A percentile compares a stretch with the other conserved stretches of the same genome.
Conservation (phyloP, 257 asterid species). For the Przewalskia tangutica region DNA sequence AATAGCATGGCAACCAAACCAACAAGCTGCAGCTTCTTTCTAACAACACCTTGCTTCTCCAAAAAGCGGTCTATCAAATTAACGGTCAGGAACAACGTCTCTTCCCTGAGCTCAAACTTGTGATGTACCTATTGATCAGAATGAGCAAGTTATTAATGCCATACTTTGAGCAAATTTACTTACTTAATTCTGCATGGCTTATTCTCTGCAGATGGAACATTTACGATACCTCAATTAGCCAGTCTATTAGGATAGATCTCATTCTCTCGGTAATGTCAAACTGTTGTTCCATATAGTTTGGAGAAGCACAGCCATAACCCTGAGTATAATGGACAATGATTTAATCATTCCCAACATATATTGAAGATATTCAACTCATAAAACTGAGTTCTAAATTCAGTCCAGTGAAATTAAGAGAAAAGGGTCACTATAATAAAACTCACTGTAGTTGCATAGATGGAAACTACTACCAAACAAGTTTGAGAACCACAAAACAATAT, state of each 20-base stretch:
- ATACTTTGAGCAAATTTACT: not conserved
- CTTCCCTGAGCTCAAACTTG: constrained; percentile 83
- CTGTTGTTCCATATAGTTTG: constrained; percentile 71
- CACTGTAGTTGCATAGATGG: not conserved
- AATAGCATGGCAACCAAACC: constrained; percentile 86
- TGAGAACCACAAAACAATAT: not conserved
- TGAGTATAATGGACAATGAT: constrained; percentile 13
- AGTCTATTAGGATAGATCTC: constrained; percentile 85
- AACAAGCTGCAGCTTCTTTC: constrained; percentile 87
- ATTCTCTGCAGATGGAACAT: not conserved
- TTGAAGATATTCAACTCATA: no score
- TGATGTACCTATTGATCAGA: constrained; percentile 63
- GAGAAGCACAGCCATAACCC: constrained; percentile 68
- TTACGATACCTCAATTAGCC: constrained; percentile 72
- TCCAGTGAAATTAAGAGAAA: no score
- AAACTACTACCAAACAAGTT: not conserved
- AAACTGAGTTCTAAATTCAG: no score
- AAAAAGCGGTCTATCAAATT: constrained; percentile 76
- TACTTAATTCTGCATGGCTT: not conserved
- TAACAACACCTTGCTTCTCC: constrained; percentile 60
- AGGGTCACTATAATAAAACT: not conserved
- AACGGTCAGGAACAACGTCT: constrained; percentile 70
- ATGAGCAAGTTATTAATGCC: not conserved
- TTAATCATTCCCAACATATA: not conserved
- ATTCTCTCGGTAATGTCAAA: constrained; percentile 73